Evolutionary conservation across 140 eudicot genomes (phyloP).

Genomic region (Stevia rebaudiana): DNA sequence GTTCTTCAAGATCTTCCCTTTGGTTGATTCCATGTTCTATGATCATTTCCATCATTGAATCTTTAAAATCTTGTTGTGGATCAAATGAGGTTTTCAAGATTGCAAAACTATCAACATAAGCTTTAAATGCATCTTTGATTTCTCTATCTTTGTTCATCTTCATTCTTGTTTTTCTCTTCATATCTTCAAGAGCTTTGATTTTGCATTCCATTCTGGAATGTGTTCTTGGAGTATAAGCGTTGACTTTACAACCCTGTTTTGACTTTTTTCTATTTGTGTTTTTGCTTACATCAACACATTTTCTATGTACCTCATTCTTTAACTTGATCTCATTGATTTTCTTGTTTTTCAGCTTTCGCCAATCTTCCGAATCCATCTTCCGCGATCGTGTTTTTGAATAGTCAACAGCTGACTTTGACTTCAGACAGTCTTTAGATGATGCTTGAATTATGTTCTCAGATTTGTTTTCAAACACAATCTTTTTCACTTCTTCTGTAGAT

Average conservation of each 20-base stretch:
- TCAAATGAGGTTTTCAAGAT: constrained; percentile 53
- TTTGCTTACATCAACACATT: constrained; percentile 23
- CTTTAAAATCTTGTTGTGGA: constrained; percentile 58
- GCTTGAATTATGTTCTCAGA: constrained; percentile 19
- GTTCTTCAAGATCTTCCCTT: constrained; percentile 67
- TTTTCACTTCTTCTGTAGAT: constrained; percentile 14
- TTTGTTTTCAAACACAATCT: constrained; percentile 23
- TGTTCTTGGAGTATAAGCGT: constrained; percentile 35
- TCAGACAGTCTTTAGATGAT: constrained; percentile 11
- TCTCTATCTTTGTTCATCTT: constrained; percentile 27
- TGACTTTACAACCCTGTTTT: constrained; percentile 32
- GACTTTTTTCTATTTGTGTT: constrained; percentile 19
- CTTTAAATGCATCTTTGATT: constrained; percentile 28
- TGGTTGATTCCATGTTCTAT: constrained; percentile 38
- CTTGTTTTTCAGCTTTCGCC: constrained; percentile 30
- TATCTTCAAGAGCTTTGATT: constrained; percentile 52
- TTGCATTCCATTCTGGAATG: constrained; percentile 46
- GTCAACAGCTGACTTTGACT: constrained; percentile 19
- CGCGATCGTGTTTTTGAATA: constrained; percentile 6
- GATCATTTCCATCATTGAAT: constrained; percentile 83
- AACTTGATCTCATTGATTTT: constrained; percentile 28
- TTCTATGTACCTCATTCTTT: constrained; percentile 37
- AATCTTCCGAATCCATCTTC: constrained; percentile 24
- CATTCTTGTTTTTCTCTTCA: constrained; percentile 48
- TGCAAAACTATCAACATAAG: constrained; percentile 54